A percentile compares a stretch with the other conserved stretches of the same genome.
These are phyloP conservation scores for Tuber borchii DNA, from an alignment of 495 filamentous ascomycete species.

Conservation along the genomic window DNA sequence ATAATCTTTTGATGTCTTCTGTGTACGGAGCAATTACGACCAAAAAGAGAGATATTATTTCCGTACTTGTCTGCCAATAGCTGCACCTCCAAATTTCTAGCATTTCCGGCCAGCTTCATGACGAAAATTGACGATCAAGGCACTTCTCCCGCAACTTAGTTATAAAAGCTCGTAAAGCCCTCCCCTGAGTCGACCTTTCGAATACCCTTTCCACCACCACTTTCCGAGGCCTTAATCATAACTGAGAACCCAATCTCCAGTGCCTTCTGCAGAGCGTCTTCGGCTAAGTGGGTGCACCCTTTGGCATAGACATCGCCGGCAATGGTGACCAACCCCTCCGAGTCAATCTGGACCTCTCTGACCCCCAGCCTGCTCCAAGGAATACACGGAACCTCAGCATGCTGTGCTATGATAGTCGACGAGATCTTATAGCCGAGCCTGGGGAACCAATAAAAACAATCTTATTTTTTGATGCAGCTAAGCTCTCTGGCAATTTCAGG, in stretches of 20 bases:
- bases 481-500: slow-evolving; percentile 88
- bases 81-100: slow-evolving; percentile 95
- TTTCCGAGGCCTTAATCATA: slow-evolving; percentile 99
- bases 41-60: slow-evolving; percentile 98
- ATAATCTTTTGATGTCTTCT: slow-evolving; percentile 99
- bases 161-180: slow-evolving; percentile 76
- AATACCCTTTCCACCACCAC: slow-evolving; percentile 98
- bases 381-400: slow-evolving; percentile 94
- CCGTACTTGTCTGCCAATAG: slow-evolving; percentile 97
- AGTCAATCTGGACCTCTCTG: slow-evolving; percentile 67
- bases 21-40: slow-evolving; percentile 97
- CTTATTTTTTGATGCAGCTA: slow-evolving; percentile 92
- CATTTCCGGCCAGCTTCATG: slow-evolving; percentile 98
- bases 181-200: slow-evolving; percentile 86
- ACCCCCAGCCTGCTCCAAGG: slow-evolving; percentile 97
- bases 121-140: slow-evolving; percentile 99
- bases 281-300: slow-evolving; percentile 78
- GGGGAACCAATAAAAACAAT: slow-evolving; percentile 98
- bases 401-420: slow-evolving; percentile 97
- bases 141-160: slow-evolving; percentile 92
- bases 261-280: slow-evolving; percentile 84
- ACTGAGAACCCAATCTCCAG: slow-evolving; percentile 92
- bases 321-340: slow-evolving; percentile 85
- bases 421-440: slow-evolving; percentile 98
- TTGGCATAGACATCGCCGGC: slow-evolving; percentile 77